Percentiles rank a stretch among this genome's conserved stretches.
These are phyloP conservation scores for Tolypocladium cylindrosporum DNA, from an alignment of 2,329 filamentous ascomycete species.

Conservation along the genomic window DNA sequence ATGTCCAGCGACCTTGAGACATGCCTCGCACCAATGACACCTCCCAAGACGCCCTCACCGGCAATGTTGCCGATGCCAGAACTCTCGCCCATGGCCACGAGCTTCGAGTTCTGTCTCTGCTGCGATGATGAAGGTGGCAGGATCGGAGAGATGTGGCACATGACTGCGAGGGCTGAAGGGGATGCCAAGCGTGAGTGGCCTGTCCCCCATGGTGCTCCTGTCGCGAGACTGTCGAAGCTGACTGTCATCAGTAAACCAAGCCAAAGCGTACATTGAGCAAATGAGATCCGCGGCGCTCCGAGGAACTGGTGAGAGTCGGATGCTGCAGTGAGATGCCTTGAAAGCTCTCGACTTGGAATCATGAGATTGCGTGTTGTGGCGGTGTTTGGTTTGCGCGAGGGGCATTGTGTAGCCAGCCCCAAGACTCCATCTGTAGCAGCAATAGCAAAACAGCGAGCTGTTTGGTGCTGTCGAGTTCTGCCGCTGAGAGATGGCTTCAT, in stretches of 20 bases:
- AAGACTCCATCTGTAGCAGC: background rate
- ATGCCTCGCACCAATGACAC: background rate
- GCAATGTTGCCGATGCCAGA: background rate
- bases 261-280: background rate
- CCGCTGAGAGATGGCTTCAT: background rate
- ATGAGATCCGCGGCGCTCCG: background rate
- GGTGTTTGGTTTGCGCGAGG: background rate
- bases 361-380: background rate
- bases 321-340: background rate
- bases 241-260: background rate
- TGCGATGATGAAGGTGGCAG: background rate
- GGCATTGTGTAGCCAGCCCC: background rate
- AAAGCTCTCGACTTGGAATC: background rate
- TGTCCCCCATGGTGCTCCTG: no score
- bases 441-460: no score
- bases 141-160: background rate
- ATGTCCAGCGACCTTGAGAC: background rate
- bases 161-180: background rate
- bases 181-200: background rate
- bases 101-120: background rate
- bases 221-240: background rate
- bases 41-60: background rate
- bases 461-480: background rate
- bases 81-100: background rate
- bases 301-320: background rate